These are phyloP conservation scores for Nevesoporus exiguus DNA, from an alignment of 768 basidiomycete genomes.

Conservation along the genomic window DNA sequence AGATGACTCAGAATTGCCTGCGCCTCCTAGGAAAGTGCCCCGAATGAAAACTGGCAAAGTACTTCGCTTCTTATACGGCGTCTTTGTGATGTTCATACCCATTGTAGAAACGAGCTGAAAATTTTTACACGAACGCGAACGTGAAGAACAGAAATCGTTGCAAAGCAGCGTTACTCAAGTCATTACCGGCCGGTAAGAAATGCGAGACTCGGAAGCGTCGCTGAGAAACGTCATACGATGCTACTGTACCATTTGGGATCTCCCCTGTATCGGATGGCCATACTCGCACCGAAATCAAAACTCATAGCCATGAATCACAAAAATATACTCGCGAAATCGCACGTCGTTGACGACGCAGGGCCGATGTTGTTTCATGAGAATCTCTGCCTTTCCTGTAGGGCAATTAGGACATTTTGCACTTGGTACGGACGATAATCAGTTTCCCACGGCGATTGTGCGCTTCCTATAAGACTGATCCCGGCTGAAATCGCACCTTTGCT, in stretches of 20 bases:
- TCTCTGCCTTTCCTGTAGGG: neutral
- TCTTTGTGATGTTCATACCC: constrained; percentile 9
- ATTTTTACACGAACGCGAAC: constrained; percentile 83
- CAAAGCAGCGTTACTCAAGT: constrained; percentile 59
- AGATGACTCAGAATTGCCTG: constrained; percentile 33
- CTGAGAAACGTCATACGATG: constrained; percentile 16
- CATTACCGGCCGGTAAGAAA: constrained; percentile 51
- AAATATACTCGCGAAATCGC: constrained; percentile 7
- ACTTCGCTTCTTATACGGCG: constrained; percentile 3
- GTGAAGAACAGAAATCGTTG: constrained; percentile 84
- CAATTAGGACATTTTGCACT: neutral
- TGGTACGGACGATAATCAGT: constrained; percentile 37
- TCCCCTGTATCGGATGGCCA: constrained; percentile 1
- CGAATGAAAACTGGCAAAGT: constrained; percentile 97
- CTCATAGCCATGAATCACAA: constrained; percentile 12
- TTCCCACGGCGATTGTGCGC: constrained; percentile 26
- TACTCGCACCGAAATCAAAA: constrained; percentile 8
- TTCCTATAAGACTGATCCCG: constrained; percentile 23
- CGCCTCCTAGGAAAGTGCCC: constrained; percentile 50
- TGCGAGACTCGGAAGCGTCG: constrained; percentile 39
- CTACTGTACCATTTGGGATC: constrained; percentile 14
- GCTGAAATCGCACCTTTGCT: constrained; percentile 15
- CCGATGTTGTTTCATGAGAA: constrained; percentile 13
- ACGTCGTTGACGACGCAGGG: constrained; percentile 1
- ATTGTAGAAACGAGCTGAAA: constrained; percentile 76